These are phyloP conservation scores for Corymbia maculata DNA, from an alignment of 345 rosid species.

Conservation along the genomic window DNA sequence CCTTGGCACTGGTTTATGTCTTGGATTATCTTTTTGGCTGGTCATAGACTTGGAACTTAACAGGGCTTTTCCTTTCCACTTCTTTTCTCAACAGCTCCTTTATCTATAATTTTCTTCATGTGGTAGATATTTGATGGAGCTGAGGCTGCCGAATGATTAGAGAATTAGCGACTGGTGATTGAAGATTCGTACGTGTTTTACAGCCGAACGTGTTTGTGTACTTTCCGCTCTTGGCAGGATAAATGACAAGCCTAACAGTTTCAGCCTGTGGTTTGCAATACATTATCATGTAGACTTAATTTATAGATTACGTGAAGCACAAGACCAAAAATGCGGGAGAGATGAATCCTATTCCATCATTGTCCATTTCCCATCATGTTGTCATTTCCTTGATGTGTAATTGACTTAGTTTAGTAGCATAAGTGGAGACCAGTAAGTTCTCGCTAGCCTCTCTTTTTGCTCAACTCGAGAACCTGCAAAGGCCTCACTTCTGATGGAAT, in stretches of 20 bases:
- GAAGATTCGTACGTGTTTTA: not conserved
- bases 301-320: not conserved
- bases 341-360: not conserved
- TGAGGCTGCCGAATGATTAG: not conserved
- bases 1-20: constrained; percentile 78
- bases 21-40: constrained; percentile 79
- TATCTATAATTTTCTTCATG: not conserved
- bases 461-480: not conserved
- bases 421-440: not conserved
- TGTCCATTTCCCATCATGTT: not conserved
- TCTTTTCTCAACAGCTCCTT: not conserved
- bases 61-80: not conserved
- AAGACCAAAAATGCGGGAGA: not conserved
- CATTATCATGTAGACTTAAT: not conserved
- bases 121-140: not conserved
- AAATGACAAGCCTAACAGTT: not conserved
- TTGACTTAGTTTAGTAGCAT: not conserved
- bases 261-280: not conserved
- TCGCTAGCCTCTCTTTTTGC: not conserved
- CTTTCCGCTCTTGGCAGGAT: not conserved
- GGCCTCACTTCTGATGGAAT: not conserved
- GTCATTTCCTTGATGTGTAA: not conserved
- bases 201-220: not conserved
- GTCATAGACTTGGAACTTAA: constrained; percentile 41
- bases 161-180: not conserved